Base-by-base conservation (phyloP, 2,329 filamentous ascomycete genomes). In the Aureobasidium sp. region DNA sequence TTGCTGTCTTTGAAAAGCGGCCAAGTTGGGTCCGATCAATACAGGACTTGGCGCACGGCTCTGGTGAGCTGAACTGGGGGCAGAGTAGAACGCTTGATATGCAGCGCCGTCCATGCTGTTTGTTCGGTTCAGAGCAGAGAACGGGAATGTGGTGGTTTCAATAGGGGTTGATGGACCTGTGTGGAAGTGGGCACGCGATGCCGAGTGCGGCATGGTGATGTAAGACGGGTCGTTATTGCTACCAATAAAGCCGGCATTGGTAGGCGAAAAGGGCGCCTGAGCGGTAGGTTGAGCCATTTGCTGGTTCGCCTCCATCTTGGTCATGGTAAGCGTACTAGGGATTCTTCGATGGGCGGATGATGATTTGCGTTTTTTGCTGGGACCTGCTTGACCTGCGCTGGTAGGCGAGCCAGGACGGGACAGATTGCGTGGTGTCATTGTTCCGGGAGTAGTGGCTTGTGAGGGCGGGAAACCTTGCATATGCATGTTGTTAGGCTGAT, bases 1-100 rank as follows among this genome's bases (percentile, higher is more conserved):
- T 68, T 27, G 69, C 67, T 31, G 70, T 58, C n/a, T 68, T 68
- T 66, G 70, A 67, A 61, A 73, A 14, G 70, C 70, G 11, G 70
- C 68, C 63, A 72, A 68, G 45, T 73, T 72, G 12, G 70, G 69
- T 22, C 71, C 65, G 45, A 69, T 68, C 39, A 70, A 77, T 60
- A 77, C 84, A 1, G 91, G 91, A 66, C 88, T 92, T 0, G 87
- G 83, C n/a, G 88, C 87, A 58, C 91, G 85, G 71, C 90, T 95
- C 4, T 86, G 83, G 65, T 90, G 87, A 6, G 84, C 78, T 1
- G 90, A 92, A 39, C 82, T 80, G 3, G 89, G 87, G 3, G 88
- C 85, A 5, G 89, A 91, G 69, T 85, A 88, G 68, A 91, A 74
- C 12, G 65, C 65, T 44, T 58, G 84, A 37, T 85, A 79, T 7